These are phyloP conservation scores for Collybia sp. DNA, from an alignment of 768 basidiomycete genomes.

Conservation along the genomic window DNA sequence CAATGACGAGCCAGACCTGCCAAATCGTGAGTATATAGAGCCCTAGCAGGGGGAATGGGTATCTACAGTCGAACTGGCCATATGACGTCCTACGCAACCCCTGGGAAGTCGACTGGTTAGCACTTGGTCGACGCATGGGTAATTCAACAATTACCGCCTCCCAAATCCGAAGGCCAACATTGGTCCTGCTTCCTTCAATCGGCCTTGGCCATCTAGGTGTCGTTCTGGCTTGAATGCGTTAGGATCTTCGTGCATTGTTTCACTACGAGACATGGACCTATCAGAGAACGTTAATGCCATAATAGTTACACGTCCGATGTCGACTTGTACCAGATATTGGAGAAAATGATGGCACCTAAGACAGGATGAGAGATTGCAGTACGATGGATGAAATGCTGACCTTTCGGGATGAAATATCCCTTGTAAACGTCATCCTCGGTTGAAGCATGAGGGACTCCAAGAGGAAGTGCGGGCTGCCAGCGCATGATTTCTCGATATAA, in stretches of 20 bases:
- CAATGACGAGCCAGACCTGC: neutral
- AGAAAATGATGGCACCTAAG: slow-evolving; percentile 4
- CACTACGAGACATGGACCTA: neutral
- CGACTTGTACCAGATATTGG: slow-evolving; percentile 7
- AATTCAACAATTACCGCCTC: neutral
- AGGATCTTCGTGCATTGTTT: neutral
- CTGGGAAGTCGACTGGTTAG: neutral
- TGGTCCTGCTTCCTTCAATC: neutral
- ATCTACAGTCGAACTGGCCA: neutral
- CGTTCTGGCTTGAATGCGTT: neutral
- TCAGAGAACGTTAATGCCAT: no score
- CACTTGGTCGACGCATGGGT: neutral
- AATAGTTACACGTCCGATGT: neutral
- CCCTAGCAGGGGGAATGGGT: neutral
- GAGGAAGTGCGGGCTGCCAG: slow-evolving; percentile 1
- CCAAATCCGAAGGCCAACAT: neutral
- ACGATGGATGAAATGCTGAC: neutral
- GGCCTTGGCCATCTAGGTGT: neutral
- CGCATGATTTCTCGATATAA: slow-evolving; percentile 9
- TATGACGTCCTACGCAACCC: neutral
- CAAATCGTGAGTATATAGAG: neutral
- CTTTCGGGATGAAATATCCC: slow-evolving; percentile 11
- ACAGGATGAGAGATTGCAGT: neutral
- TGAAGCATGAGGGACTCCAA: slow-evolving; percentile 1
- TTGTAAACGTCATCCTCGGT: slow-evolving; percentile 11